phyloP scores from a whole-genome alignment of 306 rosid species.

The Pachyrhizus erosus region DNA sequence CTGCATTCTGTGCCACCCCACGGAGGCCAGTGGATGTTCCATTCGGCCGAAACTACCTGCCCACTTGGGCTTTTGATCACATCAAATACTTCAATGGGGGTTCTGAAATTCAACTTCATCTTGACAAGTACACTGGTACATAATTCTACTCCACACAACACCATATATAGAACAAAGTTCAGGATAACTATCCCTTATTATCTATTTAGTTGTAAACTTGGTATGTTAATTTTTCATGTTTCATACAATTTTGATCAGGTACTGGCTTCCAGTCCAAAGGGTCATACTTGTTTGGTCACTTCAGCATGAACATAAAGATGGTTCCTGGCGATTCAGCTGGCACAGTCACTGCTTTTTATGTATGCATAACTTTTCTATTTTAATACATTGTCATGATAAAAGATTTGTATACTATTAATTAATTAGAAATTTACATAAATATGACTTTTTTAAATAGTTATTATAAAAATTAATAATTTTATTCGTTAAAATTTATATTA shows the following conservation, averaged over 20 bases:
- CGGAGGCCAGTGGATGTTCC: conserved; percentile 55
- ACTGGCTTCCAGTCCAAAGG: conserved; percentile 93
- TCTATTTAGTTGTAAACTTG: neutral
- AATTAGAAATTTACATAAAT: no score
- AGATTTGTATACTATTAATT: no score
- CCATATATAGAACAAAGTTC: neutral
- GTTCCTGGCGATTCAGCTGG: conserved; percentile 88
- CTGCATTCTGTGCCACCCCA: conserved; percentile 46
- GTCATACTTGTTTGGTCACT: conserved; percentile 83
- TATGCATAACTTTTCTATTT: conserved; percentile 23
- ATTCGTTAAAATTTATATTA: neutral
- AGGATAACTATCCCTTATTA: neutral
- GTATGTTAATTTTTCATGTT: neutral
- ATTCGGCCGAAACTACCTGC: conserved; percentile 67
- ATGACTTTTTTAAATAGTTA: no score
- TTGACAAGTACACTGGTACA: conserved; percentile 75
- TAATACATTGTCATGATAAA: neutral
- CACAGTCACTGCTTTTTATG: conserved; percentile 88
- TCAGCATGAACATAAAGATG: conserved; percentile 81
- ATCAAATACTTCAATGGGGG: conserved; percentile 72
- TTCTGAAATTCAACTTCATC: conserved; percentile 60
- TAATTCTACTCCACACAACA: no score
- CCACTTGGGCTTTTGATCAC: conserved; percentile 83
- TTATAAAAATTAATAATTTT: neutral
- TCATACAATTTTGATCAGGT: conserved; percentile 45